Base-by-base conservation (phyloP, 805 yeast species). In the Pichia heedii region DNA sequence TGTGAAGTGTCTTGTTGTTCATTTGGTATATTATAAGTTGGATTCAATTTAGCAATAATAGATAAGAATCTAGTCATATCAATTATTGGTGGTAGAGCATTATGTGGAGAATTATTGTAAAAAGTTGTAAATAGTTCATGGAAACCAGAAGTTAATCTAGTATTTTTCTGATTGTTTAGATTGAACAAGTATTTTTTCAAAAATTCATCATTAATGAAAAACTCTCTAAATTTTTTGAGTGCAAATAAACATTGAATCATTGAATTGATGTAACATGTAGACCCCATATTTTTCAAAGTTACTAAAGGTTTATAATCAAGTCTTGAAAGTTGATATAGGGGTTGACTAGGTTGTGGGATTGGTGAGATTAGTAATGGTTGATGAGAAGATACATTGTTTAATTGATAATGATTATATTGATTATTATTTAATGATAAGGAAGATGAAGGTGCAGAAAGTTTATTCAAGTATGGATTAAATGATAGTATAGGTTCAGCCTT, bases 1-100 rank as follows among this genome's bases (percentile, higher is more conserved):
- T 84, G 93, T 43, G 84, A 87, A 1, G 89, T 80, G 58, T 84
- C 94, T 55, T 84, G 93, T 54, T 84, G 94, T 53, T 81, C 86
- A 50, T 71, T 61, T 0, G 90, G 90, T 12, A 84, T 81, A 49
- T 68, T 65, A 43, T 82, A 70, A 52, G 80, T 85, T 0, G 88
- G 88, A 50, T 81, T 76, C 20, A 81, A 54, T 2, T 67, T 59
- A 37, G 78, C 69, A 35, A 83, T 66, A 2, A 57, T 41, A 16
- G 53, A 50, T 21, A 63, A 49, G 53, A 84, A 82, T 36, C 76
- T 74, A 9, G 75, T 70, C 4, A 90, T 88, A 2, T 80, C 77
- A 29, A 83, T 76, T 0, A 80, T 69, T 18, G 50, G 36, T 74
- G 70, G 3, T 79, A 77, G 15, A 83, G 84, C 52, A 75, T 73